Evolutionary conservation across 2,329 filamentous ascomycete species (phyloP).

Genomic region (Dactylellina parvicollis): DNA sequence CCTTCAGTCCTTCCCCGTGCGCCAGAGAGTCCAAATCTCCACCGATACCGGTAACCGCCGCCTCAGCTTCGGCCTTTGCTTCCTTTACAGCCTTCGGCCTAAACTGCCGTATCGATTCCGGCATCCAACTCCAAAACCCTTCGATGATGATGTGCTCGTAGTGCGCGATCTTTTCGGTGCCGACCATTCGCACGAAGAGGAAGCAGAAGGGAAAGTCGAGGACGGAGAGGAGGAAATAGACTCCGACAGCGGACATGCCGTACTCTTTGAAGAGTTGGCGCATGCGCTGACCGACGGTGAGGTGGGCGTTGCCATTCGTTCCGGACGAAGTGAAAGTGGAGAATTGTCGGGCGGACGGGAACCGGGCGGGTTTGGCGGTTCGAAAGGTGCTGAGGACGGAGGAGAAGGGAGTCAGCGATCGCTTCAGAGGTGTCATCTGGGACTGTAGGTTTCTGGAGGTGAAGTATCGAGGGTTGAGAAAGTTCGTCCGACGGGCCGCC

Average conservation of each 20-base stretch:
- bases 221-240: conserved; percentile 83
- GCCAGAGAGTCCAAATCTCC: conserved; percentile 71
- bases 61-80: conserved; percentile 57
- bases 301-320: conserved; percentile 24
- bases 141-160: conserved; percentile 75
- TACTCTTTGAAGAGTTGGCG: conserved; percentile 90
- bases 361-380: conserved; percentile 4
- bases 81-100: conserved; percentile 54
- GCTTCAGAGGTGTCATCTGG: background rate
- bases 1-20: conserved; percentile 64
- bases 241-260: conserved; percentile 90
- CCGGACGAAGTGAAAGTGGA: conserved; percentile 10
- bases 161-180: conserved; percentile 84
- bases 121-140: conserved; percentile 69
- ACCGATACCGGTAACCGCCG: conserved; percentile 64
- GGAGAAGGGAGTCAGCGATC: conserved; percentile 20
- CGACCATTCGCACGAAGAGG: conserved; percentile 81
- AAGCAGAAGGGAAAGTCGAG: conserved; percentile 97
- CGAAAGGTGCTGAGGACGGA: conserved; percentile 38
- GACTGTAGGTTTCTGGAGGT: conserved; percentile 29
- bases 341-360: conserved; percentile 22
- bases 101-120: conserved; percentile 65
- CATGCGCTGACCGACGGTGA: conserved; percentile 73
- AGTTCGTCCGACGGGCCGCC: conserved; percentile 42
- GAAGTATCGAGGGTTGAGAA: conserved; percentile 46